These are phyloP conservation scores for Cutaneotrichosporon spelunceum DNA, from an alignment of 1,284 basidiomycete species.

Conservation along the genomic window DNA sequence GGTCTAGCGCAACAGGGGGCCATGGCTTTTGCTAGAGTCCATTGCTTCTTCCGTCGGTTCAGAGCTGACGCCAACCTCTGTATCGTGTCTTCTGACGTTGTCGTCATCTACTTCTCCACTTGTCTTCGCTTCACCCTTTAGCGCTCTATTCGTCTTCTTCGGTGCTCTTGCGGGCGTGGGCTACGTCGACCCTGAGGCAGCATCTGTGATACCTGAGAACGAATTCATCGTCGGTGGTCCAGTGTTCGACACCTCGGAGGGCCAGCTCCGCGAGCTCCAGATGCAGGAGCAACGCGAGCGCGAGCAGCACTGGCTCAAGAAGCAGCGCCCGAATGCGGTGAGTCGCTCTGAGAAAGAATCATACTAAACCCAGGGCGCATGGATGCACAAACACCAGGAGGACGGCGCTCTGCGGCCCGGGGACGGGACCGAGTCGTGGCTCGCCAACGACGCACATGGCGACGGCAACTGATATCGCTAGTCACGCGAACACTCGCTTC, in stretches of 20 bases:
- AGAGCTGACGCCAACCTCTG: background rate
- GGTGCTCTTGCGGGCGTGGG: slow-evolving; percentile 49
- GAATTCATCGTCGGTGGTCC: slow-evolving; percentile 37
- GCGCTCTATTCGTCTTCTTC: slow-evolving; percentile 49
- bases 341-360: slow-evolving; percentile 19
- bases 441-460: background rate
- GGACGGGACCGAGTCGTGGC: background rate
- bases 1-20: slow-evolving; percentile 9
- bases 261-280: slow-evolving; percentile 28
- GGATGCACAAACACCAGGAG: slow-evolving; percentile 46
- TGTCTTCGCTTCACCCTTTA: slow-evolving; percentile 17
- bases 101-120: background rate
- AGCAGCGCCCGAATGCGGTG: slow-evolving; percentile 50
- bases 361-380: slow-evolving; percentile 38
- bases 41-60: background rate
- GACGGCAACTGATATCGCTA: slow-evolving; percentile 1
- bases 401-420: slow-evolving; percentile 29
- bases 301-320: slow-evolving; percentile 44
- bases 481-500: background rate
- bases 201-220: slow-evolving; percentile 8
- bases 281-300: slow-evolving; percentile 40
- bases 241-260: slow-evolving; percentile 34
- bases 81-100: background rate
- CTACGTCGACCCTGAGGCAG: slow-evolving; percentile 40
- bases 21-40: background rate